A percentile compares a stretch with the other conserved stretches of the same genome.
Evolutionary conservation across 2,329 filamentous ascomycete genomes (phyloP).

Genomic region (Didymella arachidicola): DNA sequence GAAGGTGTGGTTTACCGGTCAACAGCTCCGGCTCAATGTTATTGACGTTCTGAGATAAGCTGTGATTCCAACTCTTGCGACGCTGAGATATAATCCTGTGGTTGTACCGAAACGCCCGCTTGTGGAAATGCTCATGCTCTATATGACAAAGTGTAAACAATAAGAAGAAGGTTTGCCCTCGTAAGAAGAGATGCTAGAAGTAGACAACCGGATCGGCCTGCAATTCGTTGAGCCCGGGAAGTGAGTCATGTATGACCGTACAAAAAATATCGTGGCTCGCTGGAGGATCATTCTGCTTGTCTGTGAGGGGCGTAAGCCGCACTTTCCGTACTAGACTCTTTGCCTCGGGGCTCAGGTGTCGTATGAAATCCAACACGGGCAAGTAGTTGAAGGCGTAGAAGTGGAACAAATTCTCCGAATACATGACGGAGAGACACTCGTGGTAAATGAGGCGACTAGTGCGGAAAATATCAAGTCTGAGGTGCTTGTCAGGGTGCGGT

Average conservation of each 20-base stretch:
- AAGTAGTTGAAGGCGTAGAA: constrained; percentile 52
- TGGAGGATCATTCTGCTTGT: constrained; percentile 46
- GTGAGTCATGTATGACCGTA: constrained; percentile 50
- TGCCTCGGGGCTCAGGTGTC: constrained; percentile 49
- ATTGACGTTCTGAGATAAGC: not conserved
- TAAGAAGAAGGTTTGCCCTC: not conserved
- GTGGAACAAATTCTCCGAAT: constrained; percentile 51
- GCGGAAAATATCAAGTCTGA: constrained; percentile 47
- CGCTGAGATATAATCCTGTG: not conserved
- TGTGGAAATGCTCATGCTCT: constrained; percentile 15
- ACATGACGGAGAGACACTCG: constrained; percentile 50
- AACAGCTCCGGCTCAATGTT: not conserved
- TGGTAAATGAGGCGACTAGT: constrained; percentile 51
- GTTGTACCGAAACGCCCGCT: constrained; percentile 16
- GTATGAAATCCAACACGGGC: constrained; percentile 51
- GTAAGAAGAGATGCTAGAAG: constrained; percentile 31
- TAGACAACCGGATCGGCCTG: constrained; percentile 50
- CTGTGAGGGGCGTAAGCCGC: constrained; percentile 48
- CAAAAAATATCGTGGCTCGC: constrained; percentile 49
- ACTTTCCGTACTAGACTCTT: constrained; percentile 50
- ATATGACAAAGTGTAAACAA: not conserved
- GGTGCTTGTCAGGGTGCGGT: constrained; percentile 44
- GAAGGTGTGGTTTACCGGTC: not conserved
- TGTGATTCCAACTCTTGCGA: constrained; percentile 1
- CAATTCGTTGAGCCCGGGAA: constrained; percentile 47